Base-by-base conservation (phyloP, 2,329 filamentous ascomycete species). In the Pseudomassariella vexata region DNA sequence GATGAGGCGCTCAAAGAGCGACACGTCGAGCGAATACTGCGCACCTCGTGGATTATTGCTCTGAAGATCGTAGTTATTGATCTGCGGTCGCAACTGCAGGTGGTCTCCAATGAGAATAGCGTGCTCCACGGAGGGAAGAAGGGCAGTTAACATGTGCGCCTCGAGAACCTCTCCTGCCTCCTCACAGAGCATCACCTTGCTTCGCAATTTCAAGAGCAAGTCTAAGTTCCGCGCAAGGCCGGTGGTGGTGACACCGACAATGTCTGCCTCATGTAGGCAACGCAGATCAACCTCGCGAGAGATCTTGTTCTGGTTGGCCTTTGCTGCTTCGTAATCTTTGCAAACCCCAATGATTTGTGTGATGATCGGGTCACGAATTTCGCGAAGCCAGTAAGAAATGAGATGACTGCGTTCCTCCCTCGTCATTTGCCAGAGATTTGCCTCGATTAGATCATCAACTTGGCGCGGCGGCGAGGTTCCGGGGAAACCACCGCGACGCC, bases 101-200 rank as follows among this genome's bases (percentile, higher is more conserved):
- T 81, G 76, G 43, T 82, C 79, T 0, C 79, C 77, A 23, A 82
- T 81, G 10, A 76, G 62, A 12, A 83, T 73, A 5, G 65, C 56
- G 36, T 85, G 79, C 47, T 83, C 66, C 0, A 81, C 49, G 0
- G 66, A 66, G 0, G 77, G 76, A 0, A 80, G 56, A 4, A 84
- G 49, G 0, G 78, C 66, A 0, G 74, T 73, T 1, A 84, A 48
- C 3, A 73, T 57, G 37, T 84, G 78, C 0, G 73, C 63, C 48
- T 85, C 81, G 19, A 84, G 59, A 0, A 85, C 73, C 39, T 85
- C 79, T 0, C 71, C 80, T 2, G 80, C 80, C 45, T 85, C 80
- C 48, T 85, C 80, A 20, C 74, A 81, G 1, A 85, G 49, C 11
- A 85, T 50, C 0, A 82, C 67, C 38, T 80, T 79, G 19, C 60